Conservation (phyloP, 2,329 filamentous ascomycete genomes). For the Diaporthe sp. region DNA sequence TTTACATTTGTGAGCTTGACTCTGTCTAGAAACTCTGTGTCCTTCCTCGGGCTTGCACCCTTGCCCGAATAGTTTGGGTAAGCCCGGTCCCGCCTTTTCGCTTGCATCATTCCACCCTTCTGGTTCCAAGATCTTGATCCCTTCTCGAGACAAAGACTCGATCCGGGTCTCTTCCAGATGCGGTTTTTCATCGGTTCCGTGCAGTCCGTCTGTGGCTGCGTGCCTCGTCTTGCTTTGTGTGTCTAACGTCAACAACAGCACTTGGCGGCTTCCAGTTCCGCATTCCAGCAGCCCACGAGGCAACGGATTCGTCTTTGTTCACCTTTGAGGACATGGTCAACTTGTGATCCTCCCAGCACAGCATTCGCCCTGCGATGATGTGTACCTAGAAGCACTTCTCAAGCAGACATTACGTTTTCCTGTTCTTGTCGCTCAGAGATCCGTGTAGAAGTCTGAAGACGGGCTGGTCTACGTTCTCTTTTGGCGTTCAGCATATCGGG, state of each 20-base stretch:
- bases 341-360: conserved; percentile 9
- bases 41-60: background rate
- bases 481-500: conserved; percentile 48
- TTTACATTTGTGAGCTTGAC: background rate
- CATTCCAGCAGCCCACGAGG: conserved; percentile 21
- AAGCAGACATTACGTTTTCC: background rate
- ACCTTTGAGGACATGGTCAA: conserved; percentile 21
- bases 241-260: conserved; percentile 23
- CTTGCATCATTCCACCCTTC: conserved; percentile 21
- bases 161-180: conserved; percentile 25
- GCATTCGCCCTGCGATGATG: background rate
- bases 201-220: conserved; percentile 1
- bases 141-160: conserved; percentile 18
- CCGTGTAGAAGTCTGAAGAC: conserved; percentile 27
- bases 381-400: background rate
- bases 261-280: conserved; percentile 2
- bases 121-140: conserved; percentile 21
- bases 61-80: conserved; percentile 15
- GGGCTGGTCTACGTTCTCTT: conserved; percentile 21
- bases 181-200: background rate
- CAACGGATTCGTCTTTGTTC: conserved; percentile 15
- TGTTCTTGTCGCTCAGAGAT: background rate
- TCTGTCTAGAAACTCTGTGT: background rate
- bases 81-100: conserved; percentile 25
- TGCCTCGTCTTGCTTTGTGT: conserved; percentile 29